Percentiles rank a stretch among this genome's conserved stretches.
Conservation (phyloP, 2,329 filamentous ascomycete genomes). For the Botrytis medusae region DNA sequence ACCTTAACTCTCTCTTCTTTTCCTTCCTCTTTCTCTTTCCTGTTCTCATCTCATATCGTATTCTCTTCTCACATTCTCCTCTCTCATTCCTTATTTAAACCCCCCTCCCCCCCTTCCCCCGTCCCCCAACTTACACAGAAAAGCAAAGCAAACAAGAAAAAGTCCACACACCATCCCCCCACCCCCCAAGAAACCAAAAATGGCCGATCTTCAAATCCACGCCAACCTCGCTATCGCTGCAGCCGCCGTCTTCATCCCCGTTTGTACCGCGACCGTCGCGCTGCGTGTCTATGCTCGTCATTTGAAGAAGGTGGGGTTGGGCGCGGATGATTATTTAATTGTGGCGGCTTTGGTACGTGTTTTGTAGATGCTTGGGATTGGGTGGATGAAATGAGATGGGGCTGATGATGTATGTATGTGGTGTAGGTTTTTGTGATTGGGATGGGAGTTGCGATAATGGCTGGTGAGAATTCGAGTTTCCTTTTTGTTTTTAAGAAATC, state of each 20-base stretch:
- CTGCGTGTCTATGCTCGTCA: constrained; percentile 15
- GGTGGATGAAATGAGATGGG: not conserved
- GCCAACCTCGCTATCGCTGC: constrained; percentile 8
- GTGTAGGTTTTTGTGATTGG: constrained; percentile 18
- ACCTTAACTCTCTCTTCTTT: not conserved
- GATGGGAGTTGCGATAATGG: constrained; percentile 14
- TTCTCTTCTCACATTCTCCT: not conserved
- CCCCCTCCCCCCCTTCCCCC: too few relatives aligned
- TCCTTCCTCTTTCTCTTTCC: not conserved
- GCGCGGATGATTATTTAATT: constrained; percentile 20
- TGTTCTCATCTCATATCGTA: not conserved
- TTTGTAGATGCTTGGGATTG: too few relatives aligned
- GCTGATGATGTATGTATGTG: not conserved
- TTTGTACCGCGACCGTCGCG: not conserved
- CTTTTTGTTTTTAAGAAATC: too few relatives aligned
- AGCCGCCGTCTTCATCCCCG: constrained; percentile 11
- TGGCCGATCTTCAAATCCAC: constrained; percentile 18
- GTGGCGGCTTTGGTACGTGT: constrained; percentile 11
- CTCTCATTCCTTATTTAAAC: too few relatives aligned
- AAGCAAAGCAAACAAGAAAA: too few relatives aligned
- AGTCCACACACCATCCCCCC: too few relatives aligned
- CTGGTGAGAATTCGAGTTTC: not conserved
- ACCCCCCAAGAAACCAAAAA: not conserved
- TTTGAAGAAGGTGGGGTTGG: constrained; percentile 9
- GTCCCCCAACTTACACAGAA: too few relatives aligned